These are phyloP conservation scores for Vitis hybrid DNA, from an alignment of 177 flowering plant species.

Conservation along the genomic window DNA sequence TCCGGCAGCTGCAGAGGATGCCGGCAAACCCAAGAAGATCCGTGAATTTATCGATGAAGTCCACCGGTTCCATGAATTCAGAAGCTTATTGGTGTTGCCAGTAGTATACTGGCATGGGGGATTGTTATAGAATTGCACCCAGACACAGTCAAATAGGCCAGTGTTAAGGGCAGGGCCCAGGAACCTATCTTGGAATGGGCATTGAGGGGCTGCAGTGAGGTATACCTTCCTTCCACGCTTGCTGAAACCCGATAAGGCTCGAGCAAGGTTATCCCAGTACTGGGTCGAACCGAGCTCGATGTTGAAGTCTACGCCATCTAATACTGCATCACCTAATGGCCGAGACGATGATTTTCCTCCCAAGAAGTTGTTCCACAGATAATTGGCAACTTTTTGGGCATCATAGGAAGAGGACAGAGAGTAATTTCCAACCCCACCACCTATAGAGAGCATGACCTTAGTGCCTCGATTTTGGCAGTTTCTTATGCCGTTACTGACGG, in stretches of 20 bases:
- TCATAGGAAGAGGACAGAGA: conserved; percentile 18
- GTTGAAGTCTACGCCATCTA: conserved; percentile 47
- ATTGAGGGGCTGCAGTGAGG: conserved; percentile 37
- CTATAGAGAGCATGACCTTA: conserved; percentile 26
- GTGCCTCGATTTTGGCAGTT: conserved; percentile 22
- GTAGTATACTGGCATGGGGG: conserved; percentile 25
- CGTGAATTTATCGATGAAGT: neutral
- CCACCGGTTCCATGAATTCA: conserved; percentile 16
- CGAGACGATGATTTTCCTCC: conserved; percentile 26
- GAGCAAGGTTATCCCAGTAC: conserved; percentile 34
- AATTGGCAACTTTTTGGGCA: conserved; percentile 19
- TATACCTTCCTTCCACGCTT: conserved; percentile 23
- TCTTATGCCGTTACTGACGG: conserved; percentile 11
- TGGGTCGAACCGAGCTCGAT: conserved; percentile 37
- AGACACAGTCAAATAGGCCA: conserved; percentile 38
- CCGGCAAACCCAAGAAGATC: conserved; percentile 16
- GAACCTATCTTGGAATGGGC: conserved; percentile 30
- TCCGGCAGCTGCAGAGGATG: conserved; percentile 15
- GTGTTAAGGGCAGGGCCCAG: conserved; percentile 27
- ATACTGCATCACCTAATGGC: conserved; percentile 13
- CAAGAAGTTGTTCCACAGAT: conserved; percentile 31
- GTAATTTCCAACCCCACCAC: conserved; percentile 27
- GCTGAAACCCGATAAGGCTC: conserved; percentile 19
- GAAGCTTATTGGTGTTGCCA: conserved; percentile 9
- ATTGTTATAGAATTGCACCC: conserved; percentile 48